Evolutionary conservation across 2,329 filamentous ascomycete genomes (phyloP), one percentile per base, ranked within the genome.

Genomic region (Tolypocladium tropicale): DNA sequence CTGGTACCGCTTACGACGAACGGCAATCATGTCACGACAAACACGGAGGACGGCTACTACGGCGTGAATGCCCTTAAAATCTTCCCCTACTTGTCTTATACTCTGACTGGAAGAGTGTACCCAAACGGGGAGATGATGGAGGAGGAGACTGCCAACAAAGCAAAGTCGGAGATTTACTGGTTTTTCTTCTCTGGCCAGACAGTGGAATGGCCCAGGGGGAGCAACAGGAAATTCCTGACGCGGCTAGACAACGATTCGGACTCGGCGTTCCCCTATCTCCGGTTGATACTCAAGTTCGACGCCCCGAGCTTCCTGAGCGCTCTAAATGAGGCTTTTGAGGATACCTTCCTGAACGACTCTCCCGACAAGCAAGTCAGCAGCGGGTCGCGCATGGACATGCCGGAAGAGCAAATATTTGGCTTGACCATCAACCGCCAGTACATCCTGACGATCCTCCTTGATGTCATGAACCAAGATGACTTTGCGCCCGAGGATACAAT

Each of bases 281-380:
- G 88, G 46, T 81, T 90, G 62, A 85, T 99, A 52, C 79, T 99
- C 50, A 85, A 89, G 59, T 96, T 95, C 62, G 91, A 97, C 69
- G 85, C 92, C 0, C 84, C 91, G 1, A 96, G 90, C 69, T 95
- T 97, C 63, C 81, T 99, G 74, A 97, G 92, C 68, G 90, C 93
- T 64, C 75, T 99, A 43, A 99, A 99, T 63, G 95, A 99, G 70
- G 94, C 93, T 1, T 99, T 99, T 63, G 94, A 99, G 68, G 93
- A 99, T 65, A 79, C 86, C 0, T 99, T 96, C 63, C 75, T 99
- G 55, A 99, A 99, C 64, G 89, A 92, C 60, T 81, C 84, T 9
- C 79, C 83, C 3, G 85, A 90, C 52, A 80, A 80, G 60, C 75
- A 79, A 32, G 74, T 77, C 55, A 85, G 80, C 60, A 82, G 79